phyloP scores from a whole-genome alignment of 345 rosid genomes.

The Ceriops decandra region DNA sequence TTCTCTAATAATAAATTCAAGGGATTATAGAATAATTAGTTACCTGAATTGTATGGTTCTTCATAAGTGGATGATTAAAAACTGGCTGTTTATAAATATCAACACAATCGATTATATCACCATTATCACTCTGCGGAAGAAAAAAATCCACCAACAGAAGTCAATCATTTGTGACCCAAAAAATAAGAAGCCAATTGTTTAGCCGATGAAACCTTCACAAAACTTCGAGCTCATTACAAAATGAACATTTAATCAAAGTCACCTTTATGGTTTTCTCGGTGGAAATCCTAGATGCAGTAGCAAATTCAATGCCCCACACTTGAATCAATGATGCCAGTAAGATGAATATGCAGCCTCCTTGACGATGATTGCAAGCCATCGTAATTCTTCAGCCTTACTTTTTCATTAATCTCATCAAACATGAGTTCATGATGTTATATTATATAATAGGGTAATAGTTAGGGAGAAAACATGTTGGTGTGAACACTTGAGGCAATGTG shows the following conservation, averaged over 20 bases:
- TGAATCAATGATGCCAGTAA: background rate
- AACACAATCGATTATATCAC: conserved; percentile 24
- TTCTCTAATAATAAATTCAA: too few relatives aligned
- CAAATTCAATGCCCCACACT: background rate
- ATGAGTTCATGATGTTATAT: too few relatives aligned
- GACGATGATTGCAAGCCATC: background rate
- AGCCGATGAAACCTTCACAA: background rate
- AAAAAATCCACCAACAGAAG: background rate
- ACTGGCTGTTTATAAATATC: conserved; percentile 30
- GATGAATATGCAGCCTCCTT: background rate
- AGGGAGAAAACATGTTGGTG: too few relatives aligned
- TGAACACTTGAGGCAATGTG: too few relatives aligned
- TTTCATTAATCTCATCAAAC: too few relatives aligned
- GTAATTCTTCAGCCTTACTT: too few relatives aligned
- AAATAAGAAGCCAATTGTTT: too few relatives aligned
- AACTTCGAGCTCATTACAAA: background rate
- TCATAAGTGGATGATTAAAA: conserved; percentile 30
- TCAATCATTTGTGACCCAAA: background rate
- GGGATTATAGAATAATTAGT: too few relatives aligned
- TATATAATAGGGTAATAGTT: too few relatives aligned
- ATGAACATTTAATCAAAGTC: background rate
- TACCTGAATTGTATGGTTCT: conserved; percentile 23
- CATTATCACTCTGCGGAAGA: background rate
- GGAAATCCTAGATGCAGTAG: background rate
- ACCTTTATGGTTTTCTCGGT: background rate